Base-by-base conservation (phyloP, 768 basidiomycete species). In the Russula olivacea region DNA sequence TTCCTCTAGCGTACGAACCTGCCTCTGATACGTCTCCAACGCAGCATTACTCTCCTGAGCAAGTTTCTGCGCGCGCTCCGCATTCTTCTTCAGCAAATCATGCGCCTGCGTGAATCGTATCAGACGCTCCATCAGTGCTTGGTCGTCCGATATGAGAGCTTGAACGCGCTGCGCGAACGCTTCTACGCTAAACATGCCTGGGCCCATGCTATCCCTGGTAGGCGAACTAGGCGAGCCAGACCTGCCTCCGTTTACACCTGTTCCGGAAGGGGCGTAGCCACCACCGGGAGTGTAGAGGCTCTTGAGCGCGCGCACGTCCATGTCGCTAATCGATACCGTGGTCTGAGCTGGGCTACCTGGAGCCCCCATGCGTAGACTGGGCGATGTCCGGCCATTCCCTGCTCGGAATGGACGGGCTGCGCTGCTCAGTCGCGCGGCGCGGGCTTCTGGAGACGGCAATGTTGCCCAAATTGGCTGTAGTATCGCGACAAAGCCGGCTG, bases 21-120 rank as follows among this genome's bases (percentile, higher is more conserved):
- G 93, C 74, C 86, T 88, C 77, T 96, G 91, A 70, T 97, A 96
- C 19, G 88, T 93, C 77, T 93, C 91, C 47, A 97, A 75, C 28
- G 88, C 91, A 21, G 71, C 73, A 63, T 83, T 86, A 45, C 88
- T 89, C 55, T 94, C 93, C 72, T 88, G 86, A 4, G 91, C 90
- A 32, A 96, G 80, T 74, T 92, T 93, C 78, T 94, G 89, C 23
- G 92, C 93, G 54, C 92, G 80, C 70, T 93, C 92, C 21, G 93
- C 92, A 70, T 93, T 94, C 76, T 87, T 89, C 81, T 93, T 96
- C 64, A 96, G 80, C 66, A 95, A 71, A 67, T 96, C 93, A 63
- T 95, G 89, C 55, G 93, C 91, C 73, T 91, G 87, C 2, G 91
- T 93, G 68, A 93, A 89, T 28, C 91, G 84, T 55, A 92, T 77